A percentile compares a stretch with the other conserved stretches of the same genome.
phyloP scores from a whole-genome alignment of 1,284 basidiomycete genomes.

The Rhodotorula sp. region DNA sequence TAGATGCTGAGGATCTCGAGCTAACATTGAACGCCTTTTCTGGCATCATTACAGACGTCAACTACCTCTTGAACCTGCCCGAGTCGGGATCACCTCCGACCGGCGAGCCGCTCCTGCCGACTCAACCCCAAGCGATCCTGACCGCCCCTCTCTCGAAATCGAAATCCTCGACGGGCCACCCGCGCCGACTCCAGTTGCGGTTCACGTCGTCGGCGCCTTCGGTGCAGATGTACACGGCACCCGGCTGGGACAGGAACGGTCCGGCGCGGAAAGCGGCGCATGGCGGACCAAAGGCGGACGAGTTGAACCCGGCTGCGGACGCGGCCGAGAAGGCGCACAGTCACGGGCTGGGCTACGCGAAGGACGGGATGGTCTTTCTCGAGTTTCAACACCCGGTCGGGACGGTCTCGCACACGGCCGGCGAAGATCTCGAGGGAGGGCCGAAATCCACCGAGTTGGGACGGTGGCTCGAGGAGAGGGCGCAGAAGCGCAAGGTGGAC shows the following conservation, averaged over 20 bases:
- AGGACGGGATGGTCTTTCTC: slow-evolving; percentile 31
- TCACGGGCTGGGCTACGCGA: slow-evolving; percentile 14
- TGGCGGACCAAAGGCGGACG: slow-evolving; percentile 1
- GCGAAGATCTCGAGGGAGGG: background rate
- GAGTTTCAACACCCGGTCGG: slow-evolving; percentile 40
- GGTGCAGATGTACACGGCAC: slow-evolving; percentile 36
- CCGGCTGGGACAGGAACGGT: slow-evolving; percentile 17
- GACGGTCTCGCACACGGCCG: slow-evolving; percentile 19
- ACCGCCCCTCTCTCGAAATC: slow-evolving; percentile 14
- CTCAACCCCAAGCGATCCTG: slow-evolving; percentile 29
- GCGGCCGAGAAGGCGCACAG: background rate
- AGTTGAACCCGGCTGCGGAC: background rate
- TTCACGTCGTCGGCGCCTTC: slow-evolving; percentile 32
- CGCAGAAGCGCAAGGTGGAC: background rate
- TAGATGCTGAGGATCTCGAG: background rate
- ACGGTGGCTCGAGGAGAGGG: slow-evolving; percentile 12
- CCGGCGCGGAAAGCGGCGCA: slow-evolving; percentile 19
- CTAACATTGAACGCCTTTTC: background rate
- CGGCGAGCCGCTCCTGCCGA: slow-evolving; percentile 20
- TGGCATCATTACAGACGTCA: slow-evolving; percentile 28
- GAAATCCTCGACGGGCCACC: background rate
- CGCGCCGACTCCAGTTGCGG: slow-evolving; percentile 14
- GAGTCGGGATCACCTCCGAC: background rate
- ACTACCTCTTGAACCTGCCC: slow-evolving; percentile 21
- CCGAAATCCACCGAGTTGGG: slow-evolving; percentile 5